Conservation (phyloP, 306 rosid species). For the Inga leiocalycina region DNA sequence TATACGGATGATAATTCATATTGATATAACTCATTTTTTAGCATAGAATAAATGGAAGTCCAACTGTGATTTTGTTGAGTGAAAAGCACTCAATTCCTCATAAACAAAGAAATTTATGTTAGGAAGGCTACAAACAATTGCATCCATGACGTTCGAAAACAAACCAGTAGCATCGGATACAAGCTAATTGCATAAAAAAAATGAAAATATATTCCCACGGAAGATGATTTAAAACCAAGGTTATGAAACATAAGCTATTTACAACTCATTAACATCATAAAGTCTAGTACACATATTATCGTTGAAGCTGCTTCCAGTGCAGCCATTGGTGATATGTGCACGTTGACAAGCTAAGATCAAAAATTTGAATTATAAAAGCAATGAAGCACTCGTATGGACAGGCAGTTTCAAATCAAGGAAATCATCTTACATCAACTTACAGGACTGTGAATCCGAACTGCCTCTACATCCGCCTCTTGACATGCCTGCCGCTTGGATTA, state of each 20-base stretch:
- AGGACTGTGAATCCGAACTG: conserved; percentile 26
- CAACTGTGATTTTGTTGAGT: background rate
- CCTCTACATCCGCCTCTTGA: conserved; percentile 55
- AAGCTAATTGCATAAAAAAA: background rate
- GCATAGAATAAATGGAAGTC: background rate
- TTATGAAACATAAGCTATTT: conserved; percentile 37
- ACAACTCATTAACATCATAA: conserved; percentile 39
- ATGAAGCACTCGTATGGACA: conserved; percentile 34
- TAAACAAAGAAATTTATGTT: background rate
- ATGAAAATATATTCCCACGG: background rate
- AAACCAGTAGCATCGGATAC: background rate
- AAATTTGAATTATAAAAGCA: conserved; percentile 9
- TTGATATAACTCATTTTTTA: background rate
- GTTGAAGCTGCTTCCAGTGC: conserved; percentile 37
- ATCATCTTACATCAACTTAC: conserved; percentile 37
- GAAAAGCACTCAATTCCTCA: background rate
- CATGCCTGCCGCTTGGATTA: conserved; percentile 65
- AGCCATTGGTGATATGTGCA: conserved; percentile 3
- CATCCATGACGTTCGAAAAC: background rate
- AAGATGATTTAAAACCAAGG: conserved; percentile 3
- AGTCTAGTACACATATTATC: conserved; percentile 38
- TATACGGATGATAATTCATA: background rate
- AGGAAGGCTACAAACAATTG: background rate
- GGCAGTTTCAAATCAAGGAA: conserved; percentile 31
- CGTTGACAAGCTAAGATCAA: conserved; percentile 25